A percentile compares a stretch with the other conserved stretches of the same genome.
phyloP scores from a whole-genome alignment of 148 eudicot species.

The Camellia granthamiana region DNA sequence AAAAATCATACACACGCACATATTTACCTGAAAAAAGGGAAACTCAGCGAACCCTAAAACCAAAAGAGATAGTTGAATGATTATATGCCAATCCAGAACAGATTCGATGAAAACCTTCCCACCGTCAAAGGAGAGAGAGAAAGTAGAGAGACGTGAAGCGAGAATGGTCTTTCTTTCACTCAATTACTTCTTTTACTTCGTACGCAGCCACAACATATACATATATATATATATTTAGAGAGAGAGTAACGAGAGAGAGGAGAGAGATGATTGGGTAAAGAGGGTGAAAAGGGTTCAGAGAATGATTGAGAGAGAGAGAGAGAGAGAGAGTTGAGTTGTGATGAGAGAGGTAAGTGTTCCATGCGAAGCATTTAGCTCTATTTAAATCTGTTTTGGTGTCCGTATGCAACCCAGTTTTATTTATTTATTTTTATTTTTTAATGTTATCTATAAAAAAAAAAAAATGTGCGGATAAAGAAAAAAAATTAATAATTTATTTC shows the following conservation, averaged over 20 bases:
- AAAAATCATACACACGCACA: background rate
- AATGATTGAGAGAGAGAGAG: constrained; percentile 12
- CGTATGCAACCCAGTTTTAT: background rate
- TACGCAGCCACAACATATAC: background rate
- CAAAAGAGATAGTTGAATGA: background rate
- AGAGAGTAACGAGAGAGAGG: background rate
- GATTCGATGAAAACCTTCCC: constrained; percentile 1
- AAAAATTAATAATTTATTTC: too few species aligned
- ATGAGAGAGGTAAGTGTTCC: background rate
- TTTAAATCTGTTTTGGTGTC: constrained; percentile 7
- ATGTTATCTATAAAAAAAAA: too few species aligned
- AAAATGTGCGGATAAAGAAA: too few species aligned
- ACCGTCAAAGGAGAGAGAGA: constrained; percentile 6
- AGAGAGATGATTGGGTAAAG: constrained; percentile 7
- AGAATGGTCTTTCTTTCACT: constrained; percentile 14
- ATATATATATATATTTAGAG: background rate
- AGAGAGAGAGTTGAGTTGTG: background rate
- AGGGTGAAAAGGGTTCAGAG: background rate
- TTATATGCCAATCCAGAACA: background rate
- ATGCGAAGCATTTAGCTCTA: background rate
- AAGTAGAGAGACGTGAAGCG: background rate
- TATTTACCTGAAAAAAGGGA: constrained; percentile 7
- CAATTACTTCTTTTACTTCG: constrained; percentile 1
- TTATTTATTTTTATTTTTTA: background rate
- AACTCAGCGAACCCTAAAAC: constrained; percentile 18